Evolutionary conservation across 2,329 filamentous ascomycete species (phyloP).

Genomic region (Colletotrichum siamense): DNA sequence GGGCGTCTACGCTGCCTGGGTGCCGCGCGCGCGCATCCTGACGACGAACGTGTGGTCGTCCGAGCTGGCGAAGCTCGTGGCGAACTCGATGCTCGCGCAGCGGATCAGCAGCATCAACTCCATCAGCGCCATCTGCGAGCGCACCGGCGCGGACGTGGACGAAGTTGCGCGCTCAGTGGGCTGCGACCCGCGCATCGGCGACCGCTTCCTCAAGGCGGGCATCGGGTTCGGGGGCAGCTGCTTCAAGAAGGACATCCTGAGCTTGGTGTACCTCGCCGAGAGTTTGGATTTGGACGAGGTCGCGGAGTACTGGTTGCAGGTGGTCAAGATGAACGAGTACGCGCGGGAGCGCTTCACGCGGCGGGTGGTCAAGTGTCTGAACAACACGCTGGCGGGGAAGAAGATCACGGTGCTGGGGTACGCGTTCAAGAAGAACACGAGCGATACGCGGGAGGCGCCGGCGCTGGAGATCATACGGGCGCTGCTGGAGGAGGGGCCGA

Average conservation of each 20-base stretch:
- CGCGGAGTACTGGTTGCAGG: conserved; percentile 75
- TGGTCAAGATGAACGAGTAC: conserved; percentile 78
- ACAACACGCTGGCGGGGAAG: conserved; percentile 73
- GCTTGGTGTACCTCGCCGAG: conserved; percentile 77
- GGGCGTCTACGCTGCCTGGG: conserved; percentile 74
- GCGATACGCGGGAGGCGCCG: conserved; percentile 74
- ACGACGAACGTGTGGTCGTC: conserved; percentile 79
- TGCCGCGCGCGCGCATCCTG: conserved; percentile 69
- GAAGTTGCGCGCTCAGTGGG: conserved; percentile 73
- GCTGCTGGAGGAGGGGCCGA: conserved; percentile 68
- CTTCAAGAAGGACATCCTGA: conserved; percentile 81
- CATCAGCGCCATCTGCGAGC: conserved; percentile 78
- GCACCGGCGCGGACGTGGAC: conserved; percentile 74
- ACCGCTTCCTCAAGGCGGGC: conserved; percentile 74
- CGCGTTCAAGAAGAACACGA: conserved; percentile 81
- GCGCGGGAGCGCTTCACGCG: conserved; percentile 72
- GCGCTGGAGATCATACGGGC: conserved; percentile 71
- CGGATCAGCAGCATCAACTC: conserved; percentile 83
- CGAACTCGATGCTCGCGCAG: conserved; percentile 82
- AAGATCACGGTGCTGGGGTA: conserved; percentile 77
- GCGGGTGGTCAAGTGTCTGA: conserved; percentile 69
- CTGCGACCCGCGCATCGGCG: conserved; percentile 73
- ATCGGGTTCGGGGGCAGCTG: conserved; percentile 83
- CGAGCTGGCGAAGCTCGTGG: conserved; percentile 79
- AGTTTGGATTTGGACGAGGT: conserved; percentile 73